phyloP scores from a whole-genome alignment of 164 flowering plant genomes.

The Stephania yunnanensis region DNA sequence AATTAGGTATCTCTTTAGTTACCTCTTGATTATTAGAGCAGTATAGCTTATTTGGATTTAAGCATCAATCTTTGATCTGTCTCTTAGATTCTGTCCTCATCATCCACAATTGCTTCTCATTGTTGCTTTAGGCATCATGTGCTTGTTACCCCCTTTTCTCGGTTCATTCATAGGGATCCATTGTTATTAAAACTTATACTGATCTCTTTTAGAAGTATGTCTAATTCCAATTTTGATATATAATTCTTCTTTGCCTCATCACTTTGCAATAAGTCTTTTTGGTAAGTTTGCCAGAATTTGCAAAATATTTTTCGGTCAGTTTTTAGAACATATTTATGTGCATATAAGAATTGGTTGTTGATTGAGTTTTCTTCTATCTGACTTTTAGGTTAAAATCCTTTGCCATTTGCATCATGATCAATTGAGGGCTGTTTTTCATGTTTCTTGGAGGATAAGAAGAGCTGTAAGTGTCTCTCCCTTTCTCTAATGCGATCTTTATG shows the following conservation, averaged over 20 bases:
- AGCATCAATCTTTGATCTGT: too few relatives aligned
- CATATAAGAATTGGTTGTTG: not conserved
- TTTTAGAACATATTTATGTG: not conserved
- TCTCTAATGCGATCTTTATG: constrained; percentile 2
- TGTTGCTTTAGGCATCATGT: too few relatives aligned
- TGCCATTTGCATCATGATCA: constrained; percentile 97
- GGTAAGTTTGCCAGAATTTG: not conserved
- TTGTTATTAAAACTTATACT: too few relatives aligned
- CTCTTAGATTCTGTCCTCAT: too few relatives aligned
- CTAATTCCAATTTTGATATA: not conserved
- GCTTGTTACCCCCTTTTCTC: not conserved
- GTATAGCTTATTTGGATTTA: too few relatives aligned
- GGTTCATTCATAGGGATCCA: not conserved
- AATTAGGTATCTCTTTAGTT: too few relatives aligned
- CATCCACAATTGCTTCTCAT: too few relatives aligned
- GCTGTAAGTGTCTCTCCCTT: constrained; percentile 52
- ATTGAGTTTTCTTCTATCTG: constrained; percentile 1
- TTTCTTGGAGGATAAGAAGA: constrained; percentile 61
- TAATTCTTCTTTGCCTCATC: not conserved
- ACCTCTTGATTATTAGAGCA: too few relatives aligned
- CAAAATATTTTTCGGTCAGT: not conserved
- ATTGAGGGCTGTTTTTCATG: constrained; percentile 80
- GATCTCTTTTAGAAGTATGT: not conserved
- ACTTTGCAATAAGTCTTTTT: not conserved
- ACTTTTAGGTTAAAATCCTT: constrained; percentile 67